These are phyloP conservation scores for Cucumis cinereus DNA, from an alignment of 306 rosid species.

Conservation along the genomic window DNA sequence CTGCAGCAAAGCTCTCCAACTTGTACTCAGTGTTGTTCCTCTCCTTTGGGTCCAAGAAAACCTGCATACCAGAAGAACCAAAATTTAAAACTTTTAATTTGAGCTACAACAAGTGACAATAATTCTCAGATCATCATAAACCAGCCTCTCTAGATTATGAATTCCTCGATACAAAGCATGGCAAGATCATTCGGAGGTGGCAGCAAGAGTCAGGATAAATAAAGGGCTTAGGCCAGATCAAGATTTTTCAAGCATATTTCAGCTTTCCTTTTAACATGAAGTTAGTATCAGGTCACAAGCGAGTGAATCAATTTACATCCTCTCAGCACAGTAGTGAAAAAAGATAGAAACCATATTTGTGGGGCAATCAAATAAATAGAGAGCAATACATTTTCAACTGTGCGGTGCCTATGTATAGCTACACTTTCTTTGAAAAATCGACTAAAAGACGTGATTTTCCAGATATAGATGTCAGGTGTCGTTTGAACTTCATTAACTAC, in stretches of 20 bases:
- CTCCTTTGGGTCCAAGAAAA: slow-evolving; percentile 13
- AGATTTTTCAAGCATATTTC: not conserved
- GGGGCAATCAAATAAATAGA: not conserved
- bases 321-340: not conserved
- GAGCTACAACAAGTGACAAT: too few relatives aligned
- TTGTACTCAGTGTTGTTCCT: slow-evolving; percentile 13
- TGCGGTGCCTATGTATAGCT: not conserved
- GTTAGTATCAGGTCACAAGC: not conserved
- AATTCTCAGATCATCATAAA: not conserved
- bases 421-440: not conserved
- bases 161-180: not conserved
- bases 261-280: not conserved
- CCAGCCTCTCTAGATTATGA: not conserved
- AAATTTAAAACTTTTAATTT: not conserved
- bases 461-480: not conserved
- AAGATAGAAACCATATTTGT: too few relatives aligned
- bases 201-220: not conserved
- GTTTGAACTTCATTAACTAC: not conserved
- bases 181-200: not conserved
- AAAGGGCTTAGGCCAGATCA: not conserved
- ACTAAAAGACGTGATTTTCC: not conserved
- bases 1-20: slow-evolving; percentile 11
- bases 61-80: not conserved
- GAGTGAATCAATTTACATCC: not conserved
- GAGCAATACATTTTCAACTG: not conserved